A percentile compares a stretch with the other conserved stretches of the same genome.
These are phyloP conservation scores for Aureobasidium lini DNA, from an alignment of 2,329 filamentous ascomycete species.

Conservation along the genomic window DNA sequence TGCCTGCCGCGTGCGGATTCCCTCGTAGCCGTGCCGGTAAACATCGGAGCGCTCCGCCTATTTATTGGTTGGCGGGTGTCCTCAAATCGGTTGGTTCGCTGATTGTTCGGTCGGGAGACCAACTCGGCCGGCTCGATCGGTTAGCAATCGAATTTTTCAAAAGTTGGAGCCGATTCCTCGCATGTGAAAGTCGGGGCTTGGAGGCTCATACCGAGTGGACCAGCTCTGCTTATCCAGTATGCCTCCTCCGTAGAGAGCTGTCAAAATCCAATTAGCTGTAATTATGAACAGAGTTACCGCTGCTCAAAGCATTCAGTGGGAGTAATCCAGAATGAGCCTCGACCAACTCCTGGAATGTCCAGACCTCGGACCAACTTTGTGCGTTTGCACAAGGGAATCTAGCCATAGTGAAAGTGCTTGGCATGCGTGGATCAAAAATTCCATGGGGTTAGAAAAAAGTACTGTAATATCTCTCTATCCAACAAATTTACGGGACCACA, in stretches of 20 bases:
- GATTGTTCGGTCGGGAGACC: conserved; percentile 7
- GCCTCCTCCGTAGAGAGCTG: not conserved
- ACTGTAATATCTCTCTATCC: not conserved
- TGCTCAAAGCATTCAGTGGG: too few species aligned
- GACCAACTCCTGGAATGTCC: too few species aligned
- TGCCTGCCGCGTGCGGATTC: not conserved
- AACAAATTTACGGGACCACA: not conserved
- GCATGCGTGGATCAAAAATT: not conserved
- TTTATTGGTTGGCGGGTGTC: not conserved
- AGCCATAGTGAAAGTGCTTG: not conserved
- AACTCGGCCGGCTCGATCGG: conserved; percentile 8
- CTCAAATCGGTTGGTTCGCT: not conserved
- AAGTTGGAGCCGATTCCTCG: conserved; percentile 3
- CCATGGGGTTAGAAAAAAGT: not conserved
- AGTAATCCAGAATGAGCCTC: too few species aligned
- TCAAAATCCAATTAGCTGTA: not conserved
- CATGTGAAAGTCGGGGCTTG: not conserved
- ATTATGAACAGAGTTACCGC: too few species aligned
- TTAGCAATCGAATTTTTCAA: conserved; percentile 1
- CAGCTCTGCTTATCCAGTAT: not conserved
- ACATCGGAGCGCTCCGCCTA: conserved; percentile 1
- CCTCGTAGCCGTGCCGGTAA: conserved; percentile 3
- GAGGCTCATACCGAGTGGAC: not conserved
- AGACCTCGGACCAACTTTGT: too few species aligned
- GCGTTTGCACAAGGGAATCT: not conserved